These are phyloP conservation scores for Dovyalis caffra DNA, from an alignment of 345 rosid species.

Conservation along the genomic window DNA sequence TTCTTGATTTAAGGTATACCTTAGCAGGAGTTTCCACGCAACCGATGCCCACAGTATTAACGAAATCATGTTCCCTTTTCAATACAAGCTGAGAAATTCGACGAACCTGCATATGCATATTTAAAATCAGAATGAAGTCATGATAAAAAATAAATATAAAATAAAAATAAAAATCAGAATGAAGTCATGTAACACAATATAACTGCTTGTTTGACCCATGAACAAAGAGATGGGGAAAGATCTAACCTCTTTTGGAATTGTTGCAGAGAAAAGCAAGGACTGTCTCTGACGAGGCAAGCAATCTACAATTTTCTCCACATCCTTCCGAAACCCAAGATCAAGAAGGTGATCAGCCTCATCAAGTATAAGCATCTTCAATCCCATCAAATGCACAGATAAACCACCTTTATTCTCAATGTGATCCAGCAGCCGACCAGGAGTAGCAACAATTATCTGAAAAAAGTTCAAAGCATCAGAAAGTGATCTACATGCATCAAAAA, in stretches of 20 bases:
- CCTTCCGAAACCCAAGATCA: conserved; percentile 94
- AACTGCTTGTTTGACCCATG: not conserved
- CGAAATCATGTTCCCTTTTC: conserved; percentile 72
- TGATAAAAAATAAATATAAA: too few relatives aligned
- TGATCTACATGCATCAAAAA: not conserved
- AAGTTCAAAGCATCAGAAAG: conserved; percentile 9
- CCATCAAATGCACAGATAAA: conserved; percentile 79
- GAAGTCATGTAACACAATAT: conserved; percentile 5
- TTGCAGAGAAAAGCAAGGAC: conserved; percentile 82
- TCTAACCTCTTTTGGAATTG: conserved; percentile 88
- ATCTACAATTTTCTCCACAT: conserved; percentile 83
- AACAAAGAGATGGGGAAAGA: conserved; percentile 10
- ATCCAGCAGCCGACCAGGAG: conserved; percentile 95
- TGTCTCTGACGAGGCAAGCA: conserved; percentile 88
- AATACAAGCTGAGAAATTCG: conserved; percentile 89
- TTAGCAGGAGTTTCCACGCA: conserved; percentile 78
- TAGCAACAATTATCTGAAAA: conserved; percentile 80
- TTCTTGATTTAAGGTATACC: conserved; percentile 33
- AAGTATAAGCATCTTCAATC: conserved; percentile 79
- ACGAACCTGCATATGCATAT: conserved; percentile 57
- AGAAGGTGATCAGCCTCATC: conserved; percentile 96
- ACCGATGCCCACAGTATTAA: conserved; percentile 75
- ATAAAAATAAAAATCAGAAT: conserved; percentile 2
- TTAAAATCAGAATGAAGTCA: conserved; percentile 6
- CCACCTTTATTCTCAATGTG: conserved; percentile 87